phyloP scores from a whole-genome alignment of 768 basidiomycete genomes.

The Suillus paluster region DNA sequence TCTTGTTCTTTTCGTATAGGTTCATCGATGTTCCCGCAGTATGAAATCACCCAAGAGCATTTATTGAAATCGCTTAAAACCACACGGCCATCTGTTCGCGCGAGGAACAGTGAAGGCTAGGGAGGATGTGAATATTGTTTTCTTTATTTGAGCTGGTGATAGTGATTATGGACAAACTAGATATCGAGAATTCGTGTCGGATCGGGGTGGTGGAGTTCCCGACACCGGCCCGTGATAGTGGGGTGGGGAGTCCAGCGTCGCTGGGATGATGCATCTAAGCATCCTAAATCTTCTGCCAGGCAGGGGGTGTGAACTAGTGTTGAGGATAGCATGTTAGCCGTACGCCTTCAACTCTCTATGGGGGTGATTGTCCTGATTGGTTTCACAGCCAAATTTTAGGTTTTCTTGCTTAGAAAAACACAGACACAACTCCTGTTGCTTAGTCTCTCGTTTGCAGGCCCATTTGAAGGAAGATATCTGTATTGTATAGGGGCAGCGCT shows the following conservation, averaged over 20 bases:
- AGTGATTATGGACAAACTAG: conserved; percentile 43
- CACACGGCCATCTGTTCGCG: conserved; percentile 69
- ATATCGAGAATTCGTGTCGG: conserved; percentile 76
- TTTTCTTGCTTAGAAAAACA: too few species aligned
- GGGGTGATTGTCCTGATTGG: too few species aligned
- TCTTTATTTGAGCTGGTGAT: conserved; percentile 10
- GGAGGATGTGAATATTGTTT: conserved; percentile 67
- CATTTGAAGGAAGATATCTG: too few species aligned
- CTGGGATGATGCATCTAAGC: conserved; percentile 46
- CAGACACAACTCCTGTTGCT: too few species aligned
- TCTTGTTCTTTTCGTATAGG: neutral
- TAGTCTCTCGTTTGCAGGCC: too few species aligned
- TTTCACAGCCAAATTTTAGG: too few species aligned
- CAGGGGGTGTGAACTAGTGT: too few species aligned
- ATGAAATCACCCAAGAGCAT: conserved; percentile 60
- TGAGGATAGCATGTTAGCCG: too few species aligned
- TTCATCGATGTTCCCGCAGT: conserved; percentile 36
- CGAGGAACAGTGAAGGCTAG: conserved; percentile 74
- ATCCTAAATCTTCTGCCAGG: too few species aligned
- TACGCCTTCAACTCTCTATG: too few species aligned
- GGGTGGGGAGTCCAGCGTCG: conserved; percentile 69
- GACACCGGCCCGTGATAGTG: conserved; percentile 63
- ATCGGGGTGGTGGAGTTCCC: conserved; percentile 73
- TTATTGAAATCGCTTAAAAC: conserved; percentile 65
- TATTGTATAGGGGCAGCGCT: too few species aligned